phyloP scores from a whole-genome alignment of 768 basidiomycete species.

The Arthromyces matolae region DNA sequence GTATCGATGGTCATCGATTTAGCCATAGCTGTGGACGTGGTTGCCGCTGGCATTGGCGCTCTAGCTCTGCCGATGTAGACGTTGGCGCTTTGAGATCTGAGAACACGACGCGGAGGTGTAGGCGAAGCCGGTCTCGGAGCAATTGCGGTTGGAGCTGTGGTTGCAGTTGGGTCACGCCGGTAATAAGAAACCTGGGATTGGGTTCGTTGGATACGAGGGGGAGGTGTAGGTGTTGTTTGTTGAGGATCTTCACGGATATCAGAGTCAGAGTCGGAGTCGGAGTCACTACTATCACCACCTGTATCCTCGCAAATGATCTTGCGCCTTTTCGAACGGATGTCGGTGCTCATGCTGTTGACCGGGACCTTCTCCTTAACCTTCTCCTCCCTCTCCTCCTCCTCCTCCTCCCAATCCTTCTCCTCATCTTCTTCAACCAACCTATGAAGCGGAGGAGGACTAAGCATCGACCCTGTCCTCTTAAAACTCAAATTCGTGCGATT shows the following conservation, averaged over 20 bases:
- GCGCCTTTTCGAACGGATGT: constrained; percentile 23
- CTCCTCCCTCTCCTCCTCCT: constrained; percentile 1
- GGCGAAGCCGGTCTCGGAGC: constrained; percentile 4
- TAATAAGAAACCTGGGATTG: constrained; percentile 1
- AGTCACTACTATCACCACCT: constrained; percentile 14
- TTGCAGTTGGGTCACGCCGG: background rate
- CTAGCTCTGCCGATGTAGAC: too few species aligned
- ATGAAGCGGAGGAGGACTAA: constrained; percentile 24
- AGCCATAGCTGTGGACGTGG: too few species aligned
- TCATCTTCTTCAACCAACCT: constrained; percentile 28
- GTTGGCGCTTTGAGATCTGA: constrained; percentile 19
- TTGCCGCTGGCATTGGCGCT: too few species aligned
- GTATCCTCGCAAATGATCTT: constrained; percentile 17
- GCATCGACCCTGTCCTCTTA: constrained; percentile 20
- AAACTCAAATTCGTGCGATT: constrained; percentile 22
- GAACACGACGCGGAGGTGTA: constrained; percentile 11
- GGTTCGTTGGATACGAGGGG: constrained; percentile 12
- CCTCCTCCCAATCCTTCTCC: constrained; percentile 14
- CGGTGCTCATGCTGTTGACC: too few species aligned
- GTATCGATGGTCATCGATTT: constrained; percentile 16
- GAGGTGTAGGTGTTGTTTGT: constrained; percentile 19
- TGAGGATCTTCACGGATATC: constrained; percentile 12
- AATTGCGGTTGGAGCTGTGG: background rate
- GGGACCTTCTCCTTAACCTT: too few species aligned
- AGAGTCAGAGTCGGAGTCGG: constrained; percentile 8